Evolutionary conservation across 139 green algal species (phyloP), one percentile per base, ranked within the genome.

Genomic region (Deuterostichococcus epilithicus): DNA sequence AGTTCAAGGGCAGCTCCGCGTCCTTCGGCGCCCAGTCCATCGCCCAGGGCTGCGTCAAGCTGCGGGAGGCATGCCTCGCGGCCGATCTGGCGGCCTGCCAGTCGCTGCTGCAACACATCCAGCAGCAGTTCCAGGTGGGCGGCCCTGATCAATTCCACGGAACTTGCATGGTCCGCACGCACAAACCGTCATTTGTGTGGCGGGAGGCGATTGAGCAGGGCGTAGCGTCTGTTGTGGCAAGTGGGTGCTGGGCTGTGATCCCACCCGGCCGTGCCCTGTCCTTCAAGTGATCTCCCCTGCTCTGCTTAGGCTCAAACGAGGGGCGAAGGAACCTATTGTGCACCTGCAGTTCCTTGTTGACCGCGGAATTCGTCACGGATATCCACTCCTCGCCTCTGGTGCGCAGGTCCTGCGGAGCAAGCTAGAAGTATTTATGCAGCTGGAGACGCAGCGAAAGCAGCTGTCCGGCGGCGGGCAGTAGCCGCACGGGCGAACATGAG

Each of bases 1-100:
- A 96, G 86, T 94, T 96, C 80, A 96, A 96, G 68, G 92, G 92
- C 72, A 94, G 88, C 86, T 90, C 81, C 76, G 90, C 92, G 26
- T 92, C 83, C 68, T 85, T 94, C 6, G 89, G 89, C 1, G 89
- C 89, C 0, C 66, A 76, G 20, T 72, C 76, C 0, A 88, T 92
- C 5, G 81, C 91, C 8, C 67, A 85, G 39, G 79, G 87, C 26
- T 96, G 91, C 70, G 83, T 93, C 38, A 59, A 72, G 38, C 76
- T 96, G 68, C 80, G 92, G 1, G 89, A 95, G 35, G 78, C 80
- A 3, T 93, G 90, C 76, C 87, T 88, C 37, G 33, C 72, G 36
- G 63, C 74, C 13, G 74, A 90, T 45, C 44, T 66, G 22, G 13
- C 47, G 28, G 65, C 47, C 52, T 88, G 81, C 35, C 42, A 76